Evolutionary conservation across 345 rosid genomes (phyloP).

Genomic region (Erucastrum elatum): DNA sequence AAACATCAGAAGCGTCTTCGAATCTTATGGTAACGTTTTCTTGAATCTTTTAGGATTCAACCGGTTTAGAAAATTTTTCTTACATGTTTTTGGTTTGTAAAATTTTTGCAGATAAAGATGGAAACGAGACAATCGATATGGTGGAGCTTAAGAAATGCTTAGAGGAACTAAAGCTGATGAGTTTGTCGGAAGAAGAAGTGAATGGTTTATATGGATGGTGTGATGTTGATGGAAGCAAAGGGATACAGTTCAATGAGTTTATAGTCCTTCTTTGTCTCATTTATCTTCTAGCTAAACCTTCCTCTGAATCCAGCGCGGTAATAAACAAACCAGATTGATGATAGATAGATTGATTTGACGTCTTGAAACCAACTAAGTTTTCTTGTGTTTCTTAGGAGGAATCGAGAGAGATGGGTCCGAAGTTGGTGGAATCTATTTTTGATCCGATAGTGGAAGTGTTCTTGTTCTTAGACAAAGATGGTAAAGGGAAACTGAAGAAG

Average conservation of each 20-base stretch:
- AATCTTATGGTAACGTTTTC: slow-evolving; percentile 59
- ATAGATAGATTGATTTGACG: not conserved
- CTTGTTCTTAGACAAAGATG: slow-evolving; percentile 76
- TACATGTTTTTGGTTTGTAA: not conserved
- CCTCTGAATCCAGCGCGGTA: slow-evolving; percentile 44
- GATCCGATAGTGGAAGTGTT: slow-evolving; percentile 74
- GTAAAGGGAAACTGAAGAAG: slow-evolving; percentile 72
- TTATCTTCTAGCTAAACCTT: slow-evolving; percentile 62
- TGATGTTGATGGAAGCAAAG: slow-evolving; percentile 75
- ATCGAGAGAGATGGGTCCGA: slow-evolving; percentile 45
- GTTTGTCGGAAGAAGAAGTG: slow-evolving; percentile 59
- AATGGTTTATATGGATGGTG: slow-evolving; percentile 73
- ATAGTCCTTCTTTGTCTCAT: slow-evolving; percentile 76
- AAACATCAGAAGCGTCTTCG: slow-evolving; percentile 62
- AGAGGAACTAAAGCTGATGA: slow-evolving; percentile 49
- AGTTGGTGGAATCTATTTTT: slow-evolving; percentile 62
- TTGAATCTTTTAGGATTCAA: slow-evolving; percentile 15
- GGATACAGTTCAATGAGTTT: slow-evolving; percentile 82
- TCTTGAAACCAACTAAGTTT: not conserved
- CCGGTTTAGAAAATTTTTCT: not conserved
- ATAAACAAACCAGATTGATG: not conserved
- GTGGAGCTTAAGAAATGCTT: slow-evolving; percentile 72
- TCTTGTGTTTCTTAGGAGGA: slow-evolving; percentile 40
- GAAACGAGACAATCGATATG: slow-evolving; percentile 62
- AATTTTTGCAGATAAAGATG: slow-evolving; percentile 56